These are phyloP conservation scores for Cercospora berteroae DNA, from an alignment of 2,329 filamentous ascomycete genomes.

Conservation along the genomic window DNA sequence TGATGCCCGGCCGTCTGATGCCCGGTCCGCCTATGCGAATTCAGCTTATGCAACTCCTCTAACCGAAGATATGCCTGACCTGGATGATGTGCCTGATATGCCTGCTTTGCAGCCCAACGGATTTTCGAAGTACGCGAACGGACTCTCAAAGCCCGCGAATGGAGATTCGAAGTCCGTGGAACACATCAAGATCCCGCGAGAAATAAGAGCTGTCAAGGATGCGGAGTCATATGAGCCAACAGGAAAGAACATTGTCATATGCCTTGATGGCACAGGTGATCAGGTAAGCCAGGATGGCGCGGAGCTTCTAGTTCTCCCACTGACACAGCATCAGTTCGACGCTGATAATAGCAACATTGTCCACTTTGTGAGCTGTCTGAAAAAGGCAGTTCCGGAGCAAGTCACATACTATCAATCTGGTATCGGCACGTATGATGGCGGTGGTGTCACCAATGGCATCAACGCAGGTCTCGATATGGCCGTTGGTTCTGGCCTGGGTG, in stretches of 20 bases:
- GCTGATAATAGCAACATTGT: slow-evolving; percentile 49
- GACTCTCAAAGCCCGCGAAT: neutral
- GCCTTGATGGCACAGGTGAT: slow-evolving; percentile 48
- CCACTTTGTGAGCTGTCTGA: slow-evolving; percentile 45
- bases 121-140: neutral
- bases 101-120: neutral
- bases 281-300: slow-evolving; percentile 22
- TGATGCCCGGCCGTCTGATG: neutral
- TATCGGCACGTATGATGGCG: slow-evolving; percentile 47
- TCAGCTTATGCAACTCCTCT: slow-evolving; percentile 8
- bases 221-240: slow-evolving; percentile 19
- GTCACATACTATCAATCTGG: slow-evolving; percentile 47
- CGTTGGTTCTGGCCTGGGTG: slow-evolving; percentile 44
- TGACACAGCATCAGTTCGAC: slow-evolving; percentile 36
- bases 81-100: neutral
- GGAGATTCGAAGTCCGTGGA: neutral
- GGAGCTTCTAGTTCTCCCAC: neutral
- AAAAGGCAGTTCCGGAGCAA: slow-evolving; percentile 44
- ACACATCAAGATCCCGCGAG: slow-evolving; percentile 27
- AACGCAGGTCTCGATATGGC: slow-evolving; percentile 46
- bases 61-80: neutral
- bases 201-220: slow-evolving; percentile 36
- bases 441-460: slow-evolving; percentile 42
- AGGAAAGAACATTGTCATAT: slow-evolving; percentile 42
- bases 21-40: slow-evolving; percentile 1